These are phyloP conservation scores for Eutrema yunnanense DNA, from an alignment of 345 rosid species.

Conservation along the genomic window DNA sequence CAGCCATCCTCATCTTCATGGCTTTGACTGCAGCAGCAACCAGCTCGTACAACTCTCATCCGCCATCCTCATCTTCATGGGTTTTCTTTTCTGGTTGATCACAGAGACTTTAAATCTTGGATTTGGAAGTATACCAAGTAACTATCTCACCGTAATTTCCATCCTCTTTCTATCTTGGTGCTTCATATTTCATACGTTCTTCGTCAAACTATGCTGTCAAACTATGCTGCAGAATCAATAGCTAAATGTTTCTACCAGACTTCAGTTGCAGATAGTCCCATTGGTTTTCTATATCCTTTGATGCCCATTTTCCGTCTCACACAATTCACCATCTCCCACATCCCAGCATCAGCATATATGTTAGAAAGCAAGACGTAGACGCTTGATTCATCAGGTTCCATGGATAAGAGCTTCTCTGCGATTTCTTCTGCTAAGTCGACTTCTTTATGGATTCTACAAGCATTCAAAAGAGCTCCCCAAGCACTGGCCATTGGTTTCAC, in stretches of 20 bases:
- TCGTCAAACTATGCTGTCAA: not conserved
- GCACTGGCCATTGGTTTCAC: conserved; percentile 36
- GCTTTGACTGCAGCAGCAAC: not conserved
- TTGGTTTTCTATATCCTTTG: conserved; percentile 21
- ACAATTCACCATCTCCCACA: conserved; percentile 30
- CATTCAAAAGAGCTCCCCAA: conserved; percentile 45
- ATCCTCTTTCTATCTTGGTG: not conserved
- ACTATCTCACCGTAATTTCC: not conserved
- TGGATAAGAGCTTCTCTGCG: conserved; percentile 34
- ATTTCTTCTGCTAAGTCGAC: conserved; percentile 47
- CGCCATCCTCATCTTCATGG: not conserved
- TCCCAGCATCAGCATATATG: conserved; percentile 36
- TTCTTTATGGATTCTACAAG: conserved; percentile 47
- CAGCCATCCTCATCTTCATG: not conserved
- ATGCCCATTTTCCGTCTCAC: conserved; percentile 29
- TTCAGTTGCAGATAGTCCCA: conserved; percentile 24
- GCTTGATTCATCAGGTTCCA: conserved; percentile 27
- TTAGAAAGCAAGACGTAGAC: conserved; percentile 34
- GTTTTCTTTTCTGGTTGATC: not conserved
- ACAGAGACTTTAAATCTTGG: no score
- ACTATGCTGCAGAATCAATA: conserved; percentile 7
- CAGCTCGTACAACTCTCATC: not conserved
- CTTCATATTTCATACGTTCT: not conserved
- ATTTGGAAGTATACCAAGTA: not conserved
- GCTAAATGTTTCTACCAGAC: no score